These are phyloP conservation scores for Pseudogymnoascus sp. DNA, from an alignment of 2,329 filamentous ascomycete genomes.

Conservation along the genomic window DNA sequence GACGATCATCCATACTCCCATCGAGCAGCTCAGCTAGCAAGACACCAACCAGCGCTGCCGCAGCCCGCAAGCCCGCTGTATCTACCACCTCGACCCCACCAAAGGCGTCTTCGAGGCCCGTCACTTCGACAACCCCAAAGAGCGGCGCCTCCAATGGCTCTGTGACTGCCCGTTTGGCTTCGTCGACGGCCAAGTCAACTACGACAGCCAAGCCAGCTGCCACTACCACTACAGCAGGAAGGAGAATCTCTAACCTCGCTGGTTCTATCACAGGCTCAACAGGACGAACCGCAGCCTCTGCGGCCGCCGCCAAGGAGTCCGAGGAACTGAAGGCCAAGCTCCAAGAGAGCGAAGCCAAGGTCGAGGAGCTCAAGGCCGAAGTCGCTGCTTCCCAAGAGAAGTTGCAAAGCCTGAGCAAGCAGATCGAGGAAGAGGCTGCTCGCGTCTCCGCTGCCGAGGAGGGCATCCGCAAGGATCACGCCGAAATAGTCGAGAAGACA, in stretches of 20 bases:
- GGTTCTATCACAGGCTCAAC: slow-evolving; percentile 33
- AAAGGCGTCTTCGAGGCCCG: slow-evolving; percentile 31
- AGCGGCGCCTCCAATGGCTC: slow-evolving; percentile 25
- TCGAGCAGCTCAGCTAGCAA: slow-evolving; percentile 9
- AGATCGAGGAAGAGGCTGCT: slow-evolving; percentile 38
- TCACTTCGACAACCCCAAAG: slow-evolving; percentile 33
- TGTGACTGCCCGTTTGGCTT: slow-evolving; percentile 29
- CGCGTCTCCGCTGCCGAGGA: slow-evolving; percentile 34
- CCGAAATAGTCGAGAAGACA: slow-evolving; percentile 41
- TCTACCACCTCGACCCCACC: slow-evolving; percentile 28
- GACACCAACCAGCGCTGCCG: slow-evolving; percentile 14
- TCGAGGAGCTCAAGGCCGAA: slow-evolving; percentile 50
- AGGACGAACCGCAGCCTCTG: slow-evolving; percentile 27
- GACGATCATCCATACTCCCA: slow-evolving; percentile 11
- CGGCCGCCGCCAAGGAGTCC: slow-evolving; percentile 44
- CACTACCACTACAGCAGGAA: slow-evolving; percentile 37
- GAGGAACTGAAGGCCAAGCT: slow-evolving; percentile 56
- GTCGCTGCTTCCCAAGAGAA: slow-evolving; percentile 50
- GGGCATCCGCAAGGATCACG: slow-evolving; percentile 36
- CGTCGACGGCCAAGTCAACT: slow-evolving; percentile 24
- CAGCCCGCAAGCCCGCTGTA: slow-evolving; percentile 27
- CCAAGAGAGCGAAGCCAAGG: slow-evolving; percentile 49
- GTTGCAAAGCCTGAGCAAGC: slow-evolving; percentile 46
- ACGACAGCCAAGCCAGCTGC: slow-evolving; percentile 29
- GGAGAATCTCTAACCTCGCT: slow-evolving; percentile 48